Conservation (phyloP, 176 grass and related monocot species). For the Poa pratensis region DNA sequence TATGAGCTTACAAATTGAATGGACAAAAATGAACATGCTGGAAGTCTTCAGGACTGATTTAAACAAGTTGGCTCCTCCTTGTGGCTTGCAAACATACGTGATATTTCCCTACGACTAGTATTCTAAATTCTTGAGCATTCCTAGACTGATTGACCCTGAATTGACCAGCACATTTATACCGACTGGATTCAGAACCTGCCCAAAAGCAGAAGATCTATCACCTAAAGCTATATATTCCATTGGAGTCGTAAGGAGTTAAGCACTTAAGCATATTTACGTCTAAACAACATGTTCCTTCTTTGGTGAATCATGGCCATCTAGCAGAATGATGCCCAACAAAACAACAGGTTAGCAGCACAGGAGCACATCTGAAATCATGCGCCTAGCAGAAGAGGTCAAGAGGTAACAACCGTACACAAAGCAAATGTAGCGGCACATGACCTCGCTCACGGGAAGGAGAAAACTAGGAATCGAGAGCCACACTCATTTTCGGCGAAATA, state of each 20-base stretch:
- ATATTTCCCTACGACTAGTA: background rate
- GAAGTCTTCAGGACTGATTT: background rate
- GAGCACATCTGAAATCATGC: conserved; percentile 15
- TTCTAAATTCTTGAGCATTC: conserved; percentile 22
- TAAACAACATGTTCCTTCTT: background rate
- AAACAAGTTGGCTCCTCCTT: background rate
- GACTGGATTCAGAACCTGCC: background rate
- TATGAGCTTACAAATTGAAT: conserved; percentile 8
- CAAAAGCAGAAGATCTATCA: background rate
- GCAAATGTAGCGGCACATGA: conserved; percentile 16
- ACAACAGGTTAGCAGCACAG: background rate
- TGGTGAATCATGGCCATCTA: background rate
- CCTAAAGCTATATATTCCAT: background rate
- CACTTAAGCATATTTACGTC: background rate
- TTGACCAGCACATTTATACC: background rate
- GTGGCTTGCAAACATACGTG: background rate
- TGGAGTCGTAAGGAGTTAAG: background rate
- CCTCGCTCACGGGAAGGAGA: background rate
- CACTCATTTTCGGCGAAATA: background rate
- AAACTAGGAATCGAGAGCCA: background rate
- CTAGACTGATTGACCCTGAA: background rate
- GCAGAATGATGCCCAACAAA: conserved; percentile 20
- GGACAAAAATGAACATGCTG: background rate
- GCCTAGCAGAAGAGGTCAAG: conserved; percentile 7
- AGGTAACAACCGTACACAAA: background rate